Evolutionary conservation across 306 rosid genomes (phyloP).

Genomic region (Ochetophila trinervis): DNA sequence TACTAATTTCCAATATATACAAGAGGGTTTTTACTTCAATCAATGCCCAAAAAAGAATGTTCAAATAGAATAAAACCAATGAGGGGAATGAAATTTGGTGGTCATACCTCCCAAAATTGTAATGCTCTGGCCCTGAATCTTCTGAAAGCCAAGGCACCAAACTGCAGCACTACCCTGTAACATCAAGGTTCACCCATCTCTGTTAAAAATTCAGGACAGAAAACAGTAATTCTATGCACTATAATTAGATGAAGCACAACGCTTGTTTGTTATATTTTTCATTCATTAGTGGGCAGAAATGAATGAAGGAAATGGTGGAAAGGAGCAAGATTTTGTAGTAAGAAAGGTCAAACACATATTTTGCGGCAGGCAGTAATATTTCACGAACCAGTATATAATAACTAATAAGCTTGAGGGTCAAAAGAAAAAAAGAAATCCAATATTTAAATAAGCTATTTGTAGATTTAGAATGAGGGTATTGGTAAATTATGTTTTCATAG

Average conservation of each 20-base stretch:
- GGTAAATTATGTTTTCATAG: not conserved
- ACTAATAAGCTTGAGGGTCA: not conserved
- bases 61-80: not conserved
- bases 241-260: constrained; percentile 1
- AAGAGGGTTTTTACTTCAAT: not conserved
- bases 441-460: not conserved
- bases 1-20: not conserved
- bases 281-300: not conserved
- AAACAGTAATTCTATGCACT: constrained; percentile 13
- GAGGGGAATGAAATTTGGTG: constrained; percentile 11
- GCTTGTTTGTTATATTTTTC: constrained; percentile 1
- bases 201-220: constrained; percentile 4
- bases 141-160: constrained; percentile 96
- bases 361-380: not conserved
- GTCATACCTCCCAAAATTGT: constrained; percentile 94
- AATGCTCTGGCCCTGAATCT: constrained; percentile 65
- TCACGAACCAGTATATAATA: not conserved
- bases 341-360: constrained; percentile 4
- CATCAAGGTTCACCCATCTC: constrained; percentile 20
- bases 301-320: not conserved
- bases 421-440: not conserved
- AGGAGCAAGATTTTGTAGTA: not conserved
- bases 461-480: not conserved
- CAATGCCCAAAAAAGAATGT: not conserved
- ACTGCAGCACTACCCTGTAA: constrained; percentile 64